Evolutionary conservation across 208 protist genomes (phyloP).

Genomic region (Angomonas ambiguus): DNA sequence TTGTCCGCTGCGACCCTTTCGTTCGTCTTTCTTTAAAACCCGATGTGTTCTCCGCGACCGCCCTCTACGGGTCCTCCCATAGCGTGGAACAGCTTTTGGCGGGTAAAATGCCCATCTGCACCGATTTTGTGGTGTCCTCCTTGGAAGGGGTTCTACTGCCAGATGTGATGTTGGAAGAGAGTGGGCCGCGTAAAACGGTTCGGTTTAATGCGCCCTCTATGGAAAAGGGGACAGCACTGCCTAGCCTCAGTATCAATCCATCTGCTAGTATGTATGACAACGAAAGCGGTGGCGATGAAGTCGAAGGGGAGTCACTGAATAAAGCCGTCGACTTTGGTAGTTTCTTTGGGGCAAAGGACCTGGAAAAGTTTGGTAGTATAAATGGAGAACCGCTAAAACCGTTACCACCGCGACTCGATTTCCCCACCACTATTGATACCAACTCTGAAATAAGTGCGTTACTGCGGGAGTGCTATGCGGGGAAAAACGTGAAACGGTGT

Average conservation of each 20-base stretch:
- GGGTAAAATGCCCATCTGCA: conserved; percentile 44
- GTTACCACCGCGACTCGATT: conserved; percentile 71
- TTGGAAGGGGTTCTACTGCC: conserved; percentile 74
- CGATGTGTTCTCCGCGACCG: conserved; percentile 53
- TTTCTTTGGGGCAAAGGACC: conserved; percentile 7
- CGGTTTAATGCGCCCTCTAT: neutral
- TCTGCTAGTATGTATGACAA: neutral
- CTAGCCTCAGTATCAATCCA: neutral
- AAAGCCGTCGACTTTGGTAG: conserved; percentile 19
- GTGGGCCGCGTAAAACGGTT: conserved; percentile 25
- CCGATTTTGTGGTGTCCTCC: conserved; percentile 40
- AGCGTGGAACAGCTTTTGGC: conserved; percentile 43
- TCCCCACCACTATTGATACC: conserved; percentile 50
- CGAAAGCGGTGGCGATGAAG: conserved; percentile 3
- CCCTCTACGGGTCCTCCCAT: conserved; percentile 44
- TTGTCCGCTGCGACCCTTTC: conserved; percentile 59
- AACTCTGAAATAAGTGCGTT: conserved; percentile 51
- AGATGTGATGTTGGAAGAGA: conserved; percentile 46
- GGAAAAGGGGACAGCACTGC: neutral
- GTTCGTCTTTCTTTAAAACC: conserved; percentile 31
- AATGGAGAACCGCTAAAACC: conserved; percentile 11
- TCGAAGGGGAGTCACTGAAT: conserved; percentile 17
- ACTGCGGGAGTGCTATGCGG: conserved; percentile 39
- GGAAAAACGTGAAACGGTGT: conserved; percentile 35
- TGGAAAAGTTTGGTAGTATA: neutral